phyloP scores from a whole-genome alignment of 192 early-diverging fungal species.

The Fimicolochytrium jonesii region DNA sequence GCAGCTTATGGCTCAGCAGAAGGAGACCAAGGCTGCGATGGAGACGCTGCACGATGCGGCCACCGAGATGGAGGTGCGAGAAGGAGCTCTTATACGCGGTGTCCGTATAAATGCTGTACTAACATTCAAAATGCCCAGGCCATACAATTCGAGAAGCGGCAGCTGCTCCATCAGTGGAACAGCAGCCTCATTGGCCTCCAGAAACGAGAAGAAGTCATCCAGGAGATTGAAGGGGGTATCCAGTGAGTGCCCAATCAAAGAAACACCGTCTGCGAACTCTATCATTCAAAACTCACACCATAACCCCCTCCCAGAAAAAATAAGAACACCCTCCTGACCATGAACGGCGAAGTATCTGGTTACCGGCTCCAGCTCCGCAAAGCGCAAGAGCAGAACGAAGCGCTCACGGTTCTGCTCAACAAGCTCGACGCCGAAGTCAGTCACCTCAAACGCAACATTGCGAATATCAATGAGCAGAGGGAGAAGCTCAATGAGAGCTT shows the following conservation, averaged over 20 bases:
- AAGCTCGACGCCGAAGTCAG: conserved; percentile 51
- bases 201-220: conserved; percentile 48
- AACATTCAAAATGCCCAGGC: conserved; percentile 34
- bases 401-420: conserved; percentile 44
- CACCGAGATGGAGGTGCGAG: conserved; percentile 53
- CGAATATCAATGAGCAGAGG: conserved; percentile 35
- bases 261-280: not conserved
- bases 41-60: conserved; percentile 58
- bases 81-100: too few relatives aligned
- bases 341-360: conserved; percentile 48
- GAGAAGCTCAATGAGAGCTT: conserved; percentile 49
- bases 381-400: conserved; percentile 51
- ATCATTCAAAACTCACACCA: too few relatives aligned
- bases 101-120: not conserved
- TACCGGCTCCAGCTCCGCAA: conserved; percentile 40
- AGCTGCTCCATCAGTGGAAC: conserved; percentile 61
- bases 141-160: conserved; percentile 60
- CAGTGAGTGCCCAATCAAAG: conserved; percentile 18
- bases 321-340: conserved; percentile 39
- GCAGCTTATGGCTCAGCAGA: conserved; percentile 52
- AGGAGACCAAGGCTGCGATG: conserved; percentile 50
- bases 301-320: conserved; percentile 33
- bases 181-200: conserved; percentile 52
- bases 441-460: conserved; percentile 47
- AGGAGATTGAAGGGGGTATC: conserved; percentile 40